A percentile compares a stretch with the other conserved stretches of the same genome.
Conservation (phyloP, 2,329 filamentous ascomycete genomes). For the Nothomitra cinnamomea region DNA sequence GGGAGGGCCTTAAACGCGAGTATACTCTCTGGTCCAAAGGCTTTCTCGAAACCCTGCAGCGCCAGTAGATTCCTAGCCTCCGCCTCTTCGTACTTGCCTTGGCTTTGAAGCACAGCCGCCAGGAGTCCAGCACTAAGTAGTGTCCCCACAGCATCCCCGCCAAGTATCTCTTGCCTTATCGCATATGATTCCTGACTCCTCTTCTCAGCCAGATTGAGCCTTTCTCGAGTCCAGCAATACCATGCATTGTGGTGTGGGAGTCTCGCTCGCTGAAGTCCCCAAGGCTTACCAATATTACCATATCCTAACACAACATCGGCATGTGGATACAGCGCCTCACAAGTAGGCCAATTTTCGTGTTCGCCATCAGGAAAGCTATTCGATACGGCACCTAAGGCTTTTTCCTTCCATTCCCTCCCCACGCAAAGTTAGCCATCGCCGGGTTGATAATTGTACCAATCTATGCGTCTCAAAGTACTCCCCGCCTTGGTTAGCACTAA, state of each 20-base stretch:
- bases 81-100: constrained; percentile 3
- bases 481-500: constrained; percentile 7
- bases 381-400: background rate
- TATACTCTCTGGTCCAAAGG: background rate
- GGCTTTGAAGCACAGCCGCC: background rate
- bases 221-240: background rate
- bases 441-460: constrained; percentile 7
- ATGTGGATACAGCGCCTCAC: constrained; percentile 1
- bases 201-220: background rate
- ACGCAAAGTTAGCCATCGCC: constrained; percentile 3
- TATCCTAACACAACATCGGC: constrained; percentile 1
- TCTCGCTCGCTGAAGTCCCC: background rate
- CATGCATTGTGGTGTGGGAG: background rate
- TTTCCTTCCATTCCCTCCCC: background rate
- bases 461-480: constrained; percentile 11
- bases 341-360: constrained; percentile 1
- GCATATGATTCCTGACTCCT: background rate
- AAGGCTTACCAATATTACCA: background rate
- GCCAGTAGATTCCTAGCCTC: constrained; percentile 2
- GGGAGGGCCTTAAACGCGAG: background rate
- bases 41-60: background rate
- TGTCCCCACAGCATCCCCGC: background rate
- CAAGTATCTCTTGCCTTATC: constrained; percentile 5
- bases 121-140: background rate
- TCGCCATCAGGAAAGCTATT: constrained; percentile 1